Evolutionary conservation across 257 asterid species (phyloP), one percentile per base, ranked within the genome.

Genomic region (Lavandula angustifolia): DNA sequence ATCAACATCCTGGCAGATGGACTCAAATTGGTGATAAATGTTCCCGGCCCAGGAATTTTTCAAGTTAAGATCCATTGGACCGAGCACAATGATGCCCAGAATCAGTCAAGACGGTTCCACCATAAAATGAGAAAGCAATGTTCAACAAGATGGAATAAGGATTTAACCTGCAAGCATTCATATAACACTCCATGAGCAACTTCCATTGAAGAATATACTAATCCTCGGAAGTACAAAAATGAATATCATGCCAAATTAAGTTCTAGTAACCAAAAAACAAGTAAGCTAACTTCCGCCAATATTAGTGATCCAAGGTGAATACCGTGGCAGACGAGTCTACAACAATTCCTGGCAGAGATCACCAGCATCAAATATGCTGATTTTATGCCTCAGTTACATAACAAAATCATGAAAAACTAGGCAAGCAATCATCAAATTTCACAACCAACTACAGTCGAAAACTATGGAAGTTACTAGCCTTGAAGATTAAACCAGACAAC

Each of bases 1-100:
- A 69, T 89, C 97, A 59, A 89, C 85, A 70, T 87, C 91, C 40
- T 81, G 88, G 71, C 86, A 76, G 37, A 86, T 56, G 52, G 80
- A 54, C 85, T 86, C 95, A 6, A 89, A 80, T 70, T 77, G 83
- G 71, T 80, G 75, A 80, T 69, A 89, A 66, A 89, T 68, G 82
- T 60, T 85, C 58, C 94, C 92, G 49, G 81, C 84, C 94, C 87
- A 87, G 3, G 63, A 52, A 51, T 81, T 69, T 68, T 62, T 79
- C 54, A 10, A 12, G 63, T 68, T 78, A 6, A 71, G 71, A 67
- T 70, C 82, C 94, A 85, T 85, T 5, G 60, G 43, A 18, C 52
- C 54, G 51, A 33, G 47, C 37, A 8, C n/a, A 16, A 34, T 54
- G 33, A 29, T 58, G 32, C 68, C 22, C 9, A 6, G 16, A 69